phyloP scores from a whole-genome alignment of 352 stramenopile species.

The Pythium biforme region DNA sequence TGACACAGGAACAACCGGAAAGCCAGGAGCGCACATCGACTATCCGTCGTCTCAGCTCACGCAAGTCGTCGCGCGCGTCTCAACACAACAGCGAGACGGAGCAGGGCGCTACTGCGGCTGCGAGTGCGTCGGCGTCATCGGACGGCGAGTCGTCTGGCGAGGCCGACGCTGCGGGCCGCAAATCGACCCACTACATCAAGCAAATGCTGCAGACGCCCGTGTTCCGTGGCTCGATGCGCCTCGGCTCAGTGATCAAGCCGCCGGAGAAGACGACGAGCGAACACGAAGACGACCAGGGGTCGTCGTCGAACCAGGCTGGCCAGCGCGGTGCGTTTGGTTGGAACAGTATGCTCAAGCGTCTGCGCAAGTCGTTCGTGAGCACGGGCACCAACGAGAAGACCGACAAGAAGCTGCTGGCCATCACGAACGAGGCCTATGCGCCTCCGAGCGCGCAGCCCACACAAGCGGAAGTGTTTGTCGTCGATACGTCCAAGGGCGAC shows the following conservation, averaged over 20 bases:
- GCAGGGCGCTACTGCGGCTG: not conserved
- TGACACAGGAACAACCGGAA: not conserved
- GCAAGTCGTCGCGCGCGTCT: slow-evolving; percentile 16
- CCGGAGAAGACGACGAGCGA: slow-evolving; percentile 50
- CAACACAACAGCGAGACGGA: slow-evolving; percentile 15
- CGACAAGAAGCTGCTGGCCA: slow-evolving; percentile 69
- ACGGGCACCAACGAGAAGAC: slow-evolving; percentile 48
- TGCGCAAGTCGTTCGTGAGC: slow-evolving; percentile 76
- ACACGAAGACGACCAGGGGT: slow-evolving; percentile 25
- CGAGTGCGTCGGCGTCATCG: not conserved
- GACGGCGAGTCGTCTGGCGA: slow-evolving; percentile 6
- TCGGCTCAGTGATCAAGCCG: slow-evolving; percentile 71
- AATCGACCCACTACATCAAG: slow-evolving; percentile 82
- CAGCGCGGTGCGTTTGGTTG: slow-evolving; percentile 66
- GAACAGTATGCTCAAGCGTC: slow-evolving; percentile 80
- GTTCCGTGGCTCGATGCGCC: slow-evolving; percentile 75
- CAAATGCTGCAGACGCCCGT: slow-evolving; percentile 83
- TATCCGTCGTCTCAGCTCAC: slow-evolving; percentile 19
- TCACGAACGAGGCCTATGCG: slow-evolving; percentile 72
- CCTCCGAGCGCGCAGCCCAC: slow-evolving; percentile 40
- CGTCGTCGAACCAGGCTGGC: slow-evolving; percentile 3
- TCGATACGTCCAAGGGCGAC: slow-evolving; percentile 81
- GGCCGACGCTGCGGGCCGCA: slow-evolving; percentile 43
- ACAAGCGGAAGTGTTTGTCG: slow-evolving; percentile 69
- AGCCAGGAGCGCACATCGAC: slow-evolving; percentile 11